These are phyloP conservation scores for Cyberlindnera saturnus DNA, from an alignment of 805 yeast species.

Conservation along the genomic window DNA sequence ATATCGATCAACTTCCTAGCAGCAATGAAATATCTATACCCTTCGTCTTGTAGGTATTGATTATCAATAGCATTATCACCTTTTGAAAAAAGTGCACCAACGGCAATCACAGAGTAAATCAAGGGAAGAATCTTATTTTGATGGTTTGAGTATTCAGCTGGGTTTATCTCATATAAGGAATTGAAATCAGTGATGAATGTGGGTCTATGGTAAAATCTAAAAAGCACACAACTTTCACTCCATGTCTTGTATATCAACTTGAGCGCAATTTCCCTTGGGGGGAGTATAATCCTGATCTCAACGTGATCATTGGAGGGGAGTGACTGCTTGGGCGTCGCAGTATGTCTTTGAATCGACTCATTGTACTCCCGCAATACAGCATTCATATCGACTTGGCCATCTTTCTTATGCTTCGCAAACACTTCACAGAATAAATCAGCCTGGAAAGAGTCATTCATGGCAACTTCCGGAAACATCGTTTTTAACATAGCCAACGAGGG, in stretches of 20 bases:
- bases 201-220: constrained; percentile 84
- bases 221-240: constrained; percentile 79
- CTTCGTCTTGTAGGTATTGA: constrained; percentile 47
- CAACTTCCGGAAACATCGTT: constrained; percentile 17
- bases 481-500: constrained; percentile 1
- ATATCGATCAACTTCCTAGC: constrained; percentile 82
- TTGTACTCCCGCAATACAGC: constrained; percentile 13
- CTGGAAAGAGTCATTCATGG: constrained; percentile 11
- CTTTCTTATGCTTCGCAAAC: constrained; percentile 12
- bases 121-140: constrained; percentile 79
- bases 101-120: constrained; percentile 79
- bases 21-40: constrained; percentile 78
- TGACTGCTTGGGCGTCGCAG: background rate
- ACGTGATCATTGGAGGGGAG: constrained; percentile 21
- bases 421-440: constrained; percentile 12
- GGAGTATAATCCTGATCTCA: constrained; percentile 55
- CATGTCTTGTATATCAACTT: constrained; percentile 73
- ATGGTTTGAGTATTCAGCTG: constrained; percentile 65
- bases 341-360: background rate
- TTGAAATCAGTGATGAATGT: constrained; percentile 71
- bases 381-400: constrained; percentile 17
- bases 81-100: constrained; percentile 70
- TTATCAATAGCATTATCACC: constrained; percentile 26
- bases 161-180: constrained; percentile 70
- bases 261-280: constrained; percentile 70